Conservation (phyloP, 179 eudicot species). For the Gypsophila paniculata region DNA sequence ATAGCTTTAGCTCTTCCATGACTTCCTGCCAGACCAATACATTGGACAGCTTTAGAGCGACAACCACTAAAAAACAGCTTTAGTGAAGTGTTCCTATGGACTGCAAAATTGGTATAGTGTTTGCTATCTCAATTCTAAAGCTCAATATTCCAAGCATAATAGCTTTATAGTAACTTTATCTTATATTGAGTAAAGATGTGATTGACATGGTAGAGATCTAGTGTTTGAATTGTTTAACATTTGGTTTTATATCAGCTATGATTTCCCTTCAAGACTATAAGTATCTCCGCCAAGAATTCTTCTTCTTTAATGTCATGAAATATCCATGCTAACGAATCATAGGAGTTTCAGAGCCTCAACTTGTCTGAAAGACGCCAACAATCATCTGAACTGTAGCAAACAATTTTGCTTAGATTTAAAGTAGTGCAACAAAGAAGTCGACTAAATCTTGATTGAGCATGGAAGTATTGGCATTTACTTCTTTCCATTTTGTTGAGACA, state of each 20-base stretch:
- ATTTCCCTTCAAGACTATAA: background rate
- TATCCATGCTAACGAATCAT: background rate
- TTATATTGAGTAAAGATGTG: background rate
- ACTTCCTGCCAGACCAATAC: constrained; percentile 44
- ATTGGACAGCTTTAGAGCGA: constrained; percentile 11
- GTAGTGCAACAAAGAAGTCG: background rate
- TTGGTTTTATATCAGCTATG: background rate
- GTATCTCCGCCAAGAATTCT: background rate
- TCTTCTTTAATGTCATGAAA: background rate
- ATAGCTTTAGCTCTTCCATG: constrained; percentile 51
- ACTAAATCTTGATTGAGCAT: background rate
- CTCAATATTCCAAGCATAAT: background rate
- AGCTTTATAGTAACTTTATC: background rate
- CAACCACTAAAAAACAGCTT: background rate
- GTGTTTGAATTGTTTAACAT: background rate
- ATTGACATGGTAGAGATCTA: background rate
- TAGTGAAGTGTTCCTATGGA: background rate
- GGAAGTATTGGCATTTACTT: background rate
- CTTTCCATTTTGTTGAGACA: background rate
- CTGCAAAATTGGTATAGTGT: background rate
- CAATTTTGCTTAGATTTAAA: background rate
- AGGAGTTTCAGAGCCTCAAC: background rate
- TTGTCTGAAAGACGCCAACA: background rate
- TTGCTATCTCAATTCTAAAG: background rate
- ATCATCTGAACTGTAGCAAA: background rate